These are phyloP conservation scores for Thraustochytrium sp. DNA, from an alignment of 352 stramenopile species.

Conservation along the genomic window DNA sequence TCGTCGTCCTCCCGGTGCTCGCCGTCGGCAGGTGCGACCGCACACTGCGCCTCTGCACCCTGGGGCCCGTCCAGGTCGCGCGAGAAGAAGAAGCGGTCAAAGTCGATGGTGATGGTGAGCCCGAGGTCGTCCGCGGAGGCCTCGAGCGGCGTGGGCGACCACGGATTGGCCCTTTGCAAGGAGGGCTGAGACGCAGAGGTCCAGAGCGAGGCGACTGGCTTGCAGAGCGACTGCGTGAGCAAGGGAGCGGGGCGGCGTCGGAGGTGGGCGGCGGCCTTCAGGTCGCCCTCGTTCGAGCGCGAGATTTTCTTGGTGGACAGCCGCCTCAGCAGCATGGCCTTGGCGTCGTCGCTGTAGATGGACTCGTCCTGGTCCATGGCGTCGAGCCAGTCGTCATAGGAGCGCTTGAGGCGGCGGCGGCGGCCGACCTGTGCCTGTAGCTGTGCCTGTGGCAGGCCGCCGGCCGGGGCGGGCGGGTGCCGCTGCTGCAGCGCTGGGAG, in stretches of 20 bases:
- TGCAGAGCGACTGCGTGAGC: background rate
- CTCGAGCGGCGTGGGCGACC: background rate
- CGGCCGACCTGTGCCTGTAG: too few relatives aligned
- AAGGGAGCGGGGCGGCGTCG: background rate
- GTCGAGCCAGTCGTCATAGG: background rate
- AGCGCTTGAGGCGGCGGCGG: too few relatives aligned
- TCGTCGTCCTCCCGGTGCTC: too few relatives aligned
- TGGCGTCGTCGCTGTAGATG: too few relatives aligned
- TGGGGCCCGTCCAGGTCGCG: too few relatives aligned
- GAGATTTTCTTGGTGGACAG: too few relatives aligned
- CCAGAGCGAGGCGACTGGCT: background rate
- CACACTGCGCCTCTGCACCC: too few relatives aligned
- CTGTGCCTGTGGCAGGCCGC: background rate
- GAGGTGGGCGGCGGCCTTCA: too few relatives aligned
- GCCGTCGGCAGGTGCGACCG: too few relatives aligned
- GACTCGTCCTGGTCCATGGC: background rate
- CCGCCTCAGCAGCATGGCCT: too few relatives aligned
- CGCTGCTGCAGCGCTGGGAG: background rate
- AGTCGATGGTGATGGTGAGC: background rate
- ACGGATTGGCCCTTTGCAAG: background rate
- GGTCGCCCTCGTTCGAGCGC: too few relatives aligned
- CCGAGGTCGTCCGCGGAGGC: background rate
- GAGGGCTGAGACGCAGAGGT: background rate
- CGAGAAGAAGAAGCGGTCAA: constrained; percentile 6
- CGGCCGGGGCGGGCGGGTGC: background rate